phyloP scores from a whole-genome alignment of 108 stramenopile species.

The Conticribra weissflogii region DNA sequence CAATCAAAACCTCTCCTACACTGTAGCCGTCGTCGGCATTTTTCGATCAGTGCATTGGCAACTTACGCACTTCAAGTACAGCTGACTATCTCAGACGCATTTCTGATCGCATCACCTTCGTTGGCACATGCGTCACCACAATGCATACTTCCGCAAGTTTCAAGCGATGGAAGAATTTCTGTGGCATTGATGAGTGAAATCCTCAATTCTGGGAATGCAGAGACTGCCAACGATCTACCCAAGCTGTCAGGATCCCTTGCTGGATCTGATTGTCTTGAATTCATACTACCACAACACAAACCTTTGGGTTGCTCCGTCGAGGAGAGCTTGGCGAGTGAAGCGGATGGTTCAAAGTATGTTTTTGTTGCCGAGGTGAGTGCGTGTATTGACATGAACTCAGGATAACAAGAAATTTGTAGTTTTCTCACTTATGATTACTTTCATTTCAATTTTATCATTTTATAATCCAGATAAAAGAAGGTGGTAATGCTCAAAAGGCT shows the following conservation, averaged over 20 bases:
- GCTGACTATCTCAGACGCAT: too few species aligned
- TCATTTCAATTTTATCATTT: not conserved
- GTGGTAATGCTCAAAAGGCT: slow-evolving; percentile 64
- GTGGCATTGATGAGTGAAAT: not conserved
- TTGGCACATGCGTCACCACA: too few species aligned
- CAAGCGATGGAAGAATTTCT: not conserved
- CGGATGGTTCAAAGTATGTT: slow-evolving; percentile 55
- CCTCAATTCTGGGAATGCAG: not conserved
- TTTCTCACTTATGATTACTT: not conserved
- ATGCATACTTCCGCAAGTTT: not conserved
- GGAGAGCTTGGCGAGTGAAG: slow-evolving; percentile 65
- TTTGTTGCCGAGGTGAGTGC: slow-evolving; percentile 67
- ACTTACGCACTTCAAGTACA: too few species aligned
- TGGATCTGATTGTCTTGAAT: slow-evolving; percentile 39
- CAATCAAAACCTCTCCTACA: too few species aligned
- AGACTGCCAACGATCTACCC: not conserved
- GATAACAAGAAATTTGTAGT: too few species aligned
- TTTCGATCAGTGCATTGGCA: too few species aligned
- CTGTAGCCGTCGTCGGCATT: too few species aligned
- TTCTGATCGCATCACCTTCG: too few species aligned
- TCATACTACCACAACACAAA: slow-evolving; percentile 54
- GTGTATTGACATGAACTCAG: too few species aligned
- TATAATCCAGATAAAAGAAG: slow-evolving; percentile 33
- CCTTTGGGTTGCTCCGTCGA: slow-evolving; percentile 82
- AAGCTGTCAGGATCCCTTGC: slow-evolving; percentile 22